These are phyloP conservation scores for Acorus calamus DNA, from an alignment of 106 monocot species.

Conservation along the genomic window DNA sequence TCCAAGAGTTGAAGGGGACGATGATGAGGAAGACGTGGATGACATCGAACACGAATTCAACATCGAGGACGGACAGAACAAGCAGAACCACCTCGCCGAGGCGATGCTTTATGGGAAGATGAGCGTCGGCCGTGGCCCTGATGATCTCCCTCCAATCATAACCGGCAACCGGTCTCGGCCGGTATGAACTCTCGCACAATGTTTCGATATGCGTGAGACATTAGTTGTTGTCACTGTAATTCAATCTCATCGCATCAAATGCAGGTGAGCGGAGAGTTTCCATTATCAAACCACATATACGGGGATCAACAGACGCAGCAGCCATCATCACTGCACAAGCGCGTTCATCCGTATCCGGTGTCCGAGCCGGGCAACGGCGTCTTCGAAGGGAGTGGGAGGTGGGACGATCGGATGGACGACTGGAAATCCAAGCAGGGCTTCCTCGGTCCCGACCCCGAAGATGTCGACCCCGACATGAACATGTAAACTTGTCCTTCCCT, in stretches of 20 bases:
- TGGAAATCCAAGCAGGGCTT: slow-evolving; percentile 73
- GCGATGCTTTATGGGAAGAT: slow-evolving; percentile 92
- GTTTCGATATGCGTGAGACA: neutral
- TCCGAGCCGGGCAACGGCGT: slow-evolving; percentile 55
- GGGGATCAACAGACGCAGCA: slow-evolving; percentile 27
- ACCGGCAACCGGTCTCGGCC: slow-evolving; percentile 43
- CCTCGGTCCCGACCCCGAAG: slow-evolving; percentile 45
- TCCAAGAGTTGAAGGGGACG: slow-evolving; percentile 87
- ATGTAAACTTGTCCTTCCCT: slow-evolving; percentile 25
- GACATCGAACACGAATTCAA: slow-evolving; percentile 95
- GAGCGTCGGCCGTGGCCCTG: slow-evolving; percentile 69
- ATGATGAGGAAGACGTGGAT: slow-evolving; percentile 87
- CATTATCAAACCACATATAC: slow-evolving; percentile 31
- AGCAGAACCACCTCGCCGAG: slow-evolving; percentile 48
- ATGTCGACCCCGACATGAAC: slow-evolving; percentile 66
- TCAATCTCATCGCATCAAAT: neutral
- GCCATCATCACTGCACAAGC: slow-evolving; percentile 61
- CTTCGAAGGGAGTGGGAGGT: slow-evolving; percentile 15
- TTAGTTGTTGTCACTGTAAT: neutral
- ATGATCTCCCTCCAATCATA: slow-evolving; percentile 62
- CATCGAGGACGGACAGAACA: slow-evolving; percentile 44
- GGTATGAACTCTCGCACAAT: slow-evolving; percentile 22
- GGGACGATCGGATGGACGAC: slow-evolving; percentile 87
- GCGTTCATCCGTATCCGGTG: slow-evolving; percentile 72
- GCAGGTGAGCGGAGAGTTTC: slow-evolving; percentile 86